A percentile compares a stretch with the other conserved stretches of the same genome.
These are phyloP conservation scores for Syzygium oleosum DNA, from an alignment of 345 rosid species.

Conservation along the genomic window DNA sequence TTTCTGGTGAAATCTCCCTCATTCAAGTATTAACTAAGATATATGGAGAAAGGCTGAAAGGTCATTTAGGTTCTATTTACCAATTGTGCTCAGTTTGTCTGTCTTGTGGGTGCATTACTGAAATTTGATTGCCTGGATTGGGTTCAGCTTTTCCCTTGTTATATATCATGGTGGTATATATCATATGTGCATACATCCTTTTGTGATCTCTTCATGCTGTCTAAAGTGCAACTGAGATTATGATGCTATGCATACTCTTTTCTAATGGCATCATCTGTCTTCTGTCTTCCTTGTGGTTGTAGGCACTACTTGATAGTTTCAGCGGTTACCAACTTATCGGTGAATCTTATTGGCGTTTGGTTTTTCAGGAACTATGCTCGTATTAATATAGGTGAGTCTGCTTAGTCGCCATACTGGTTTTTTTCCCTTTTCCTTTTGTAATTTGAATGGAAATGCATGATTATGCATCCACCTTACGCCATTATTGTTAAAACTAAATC, in stretches of 20 bases:
- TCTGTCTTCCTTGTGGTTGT: slow-evolving; percentile 10
- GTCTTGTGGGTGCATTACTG: background rate
- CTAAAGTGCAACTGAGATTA: background rate
- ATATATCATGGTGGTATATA: background rate
- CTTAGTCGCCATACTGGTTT: background rate
- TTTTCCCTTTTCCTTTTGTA: background rate
- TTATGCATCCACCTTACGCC: background rate
- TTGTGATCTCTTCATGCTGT: background rate
- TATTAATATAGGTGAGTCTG: slow-evolving; percentile 60
- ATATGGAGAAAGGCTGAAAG: background rate
- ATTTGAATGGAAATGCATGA: background rate
- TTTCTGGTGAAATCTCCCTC: background rate
- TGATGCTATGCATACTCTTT: background rate
- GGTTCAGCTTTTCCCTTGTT: background rate
- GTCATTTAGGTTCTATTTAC: background rate
- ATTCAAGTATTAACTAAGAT: background rate
- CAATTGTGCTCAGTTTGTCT: background rate
- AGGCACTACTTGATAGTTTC: slow-evolving; percentile 99
- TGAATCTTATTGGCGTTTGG: slow-evolving; percentile 96
- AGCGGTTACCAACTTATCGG: slow-evolving; percentile 85
- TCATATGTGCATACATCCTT: background rate
- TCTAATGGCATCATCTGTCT: background rate
- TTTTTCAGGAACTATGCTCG: slow-evolving; percentile 98
- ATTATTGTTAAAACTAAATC: background rate
- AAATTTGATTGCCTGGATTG: background rate